Evolutionary conservation across 1,139 yeast species (phyloP).

Genomic region (Barnettozyma hawaiiensis): DNA sequence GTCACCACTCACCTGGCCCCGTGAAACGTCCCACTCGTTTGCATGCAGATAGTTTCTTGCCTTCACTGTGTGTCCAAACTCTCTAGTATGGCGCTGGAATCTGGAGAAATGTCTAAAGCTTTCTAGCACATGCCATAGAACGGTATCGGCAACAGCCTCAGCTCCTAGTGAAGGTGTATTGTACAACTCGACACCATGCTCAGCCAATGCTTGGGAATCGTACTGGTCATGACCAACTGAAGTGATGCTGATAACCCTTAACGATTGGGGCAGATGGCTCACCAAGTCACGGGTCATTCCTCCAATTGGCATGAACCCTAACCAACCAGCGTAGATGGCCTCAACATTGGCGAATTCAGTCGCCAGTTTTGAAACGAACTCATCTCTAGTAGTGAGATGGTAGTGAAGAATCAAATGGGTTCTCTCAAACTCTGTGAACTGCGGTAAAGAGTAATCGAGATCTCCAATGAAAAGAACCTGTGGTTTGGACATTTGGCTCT

Average conservation of each 20-base stretch:
- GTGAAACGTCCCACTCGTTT: slow-evolving; percentile 31
- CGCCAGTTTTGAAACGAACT: slow-evolving; percentile 35
- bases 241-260: slow-evolving; percentile 53
- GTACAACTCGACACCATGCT: slow-evolving; percentile 44
- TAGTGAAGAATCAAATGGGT: slow-evolving; percentile 42
- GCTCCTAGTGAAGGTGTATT: slow-evolving; percentile 61
- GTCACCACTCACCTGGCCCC: slow-evolving; percentile 30
- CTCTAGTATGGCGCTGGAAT: slow-evolving; percentile 38
- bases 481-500: slow-evolving; percentile 12
- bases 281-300: slow-evolving; percentile 41
- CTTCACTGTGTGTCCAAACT: slow-evolving; percentile 35
- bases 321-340: slow-evolving; percentile 63
- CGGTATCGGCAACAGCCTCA: slow-evolving; percentile 79
- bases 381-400: slow-evolving; percentile 36
- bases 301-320: slow-evolving; percentile 47
- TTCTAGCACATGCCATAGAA: slow-evolving; percentile 57
- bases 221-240: slow-evolving; percentile 62
- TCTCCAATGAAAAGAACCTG: slow-evolving; percentile 23
- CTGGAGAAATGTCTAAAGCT: slow-evolving; percentile 56
- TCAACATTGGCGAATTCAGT: slow-evolving; percentile 32
- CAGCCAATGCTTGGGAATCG: slow-evolving; percentile 37
- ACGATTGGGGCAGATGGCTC: slow-evolving; percentile 36
- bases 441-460: slow-evolving; percentile 25
- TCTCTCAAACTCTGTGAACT: slow-evolving; percentile 29
- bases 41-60: slow-evolving; percentile 31